Evolutionary conservation across 2,329 filamentous ascomycete genomes (phyloP).

Genomic region (Chaetomiaceae sp.): DNA sequence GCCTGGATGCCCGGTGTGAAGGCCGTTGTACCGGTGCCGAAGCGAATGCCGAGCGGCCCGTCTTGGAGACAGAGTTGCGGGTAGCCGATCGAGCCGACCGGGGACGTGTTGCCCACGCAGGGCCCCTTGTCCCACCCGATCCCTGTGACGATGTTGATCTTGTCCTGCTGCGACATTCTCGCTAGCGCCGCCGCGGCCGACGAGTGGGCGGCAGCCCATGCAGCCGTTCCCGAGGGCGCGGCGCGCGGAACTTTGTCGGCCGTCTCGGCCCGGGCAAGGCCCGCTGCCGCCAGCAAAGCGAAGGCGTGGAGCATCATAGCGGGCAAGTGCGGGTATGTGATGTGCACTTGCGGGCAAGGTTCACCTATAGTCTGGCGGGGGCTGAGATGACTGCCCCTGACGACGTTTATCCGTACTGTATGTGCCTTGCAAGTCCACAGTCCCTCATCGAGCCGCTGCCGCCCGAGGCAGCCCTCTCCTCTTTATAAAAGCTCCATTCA

Average conservation of each 20-base stretch:
- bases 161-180: conserved; percentile 68
- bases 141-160: conserved; percentile 74
- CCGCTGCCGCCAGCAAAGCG: conserved; percentile 20
- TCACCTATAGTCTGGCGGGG: too few relatives aligned
- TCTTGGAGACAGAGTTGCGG: conserved; percentile 76
- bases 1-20: conserved; percentile 78
- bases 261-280: conserved; percentile 17
- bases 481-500: not conserved
- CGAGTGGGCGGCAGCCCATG: conserved; percentile 65
- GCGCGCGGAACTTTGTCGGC: conserved; percentile 15
- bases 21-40: conserved; percentile 64
- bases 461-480: not conserved
- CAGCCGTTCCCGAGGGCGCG: conserved; percentile 20
- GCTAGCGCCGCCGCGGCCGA: conserved; percentile 65
- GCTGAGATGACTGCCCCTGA: not conserved
- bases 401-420: too few relatives aligned
- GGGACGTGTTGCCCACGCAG: conserved; percentile 60
- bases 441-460: too few relatives aligned
- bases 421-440: too few relatives aligned
- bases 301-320: conserved; percentile 6
- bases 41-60: conserved; percentile 72
- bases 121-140: conserved; percentile 69
- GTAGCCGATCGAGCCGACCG: conserved; percentile 56
- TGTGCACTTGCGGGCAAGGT: too few relatives aligned
- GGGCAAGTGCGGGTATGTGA: too few relatives aligned